Evolutionary conservation across 2,329 filamentous ascomycete genomes (phyloP).

Genomic region (Paecilomyces dactylethromorphus): DNA sequence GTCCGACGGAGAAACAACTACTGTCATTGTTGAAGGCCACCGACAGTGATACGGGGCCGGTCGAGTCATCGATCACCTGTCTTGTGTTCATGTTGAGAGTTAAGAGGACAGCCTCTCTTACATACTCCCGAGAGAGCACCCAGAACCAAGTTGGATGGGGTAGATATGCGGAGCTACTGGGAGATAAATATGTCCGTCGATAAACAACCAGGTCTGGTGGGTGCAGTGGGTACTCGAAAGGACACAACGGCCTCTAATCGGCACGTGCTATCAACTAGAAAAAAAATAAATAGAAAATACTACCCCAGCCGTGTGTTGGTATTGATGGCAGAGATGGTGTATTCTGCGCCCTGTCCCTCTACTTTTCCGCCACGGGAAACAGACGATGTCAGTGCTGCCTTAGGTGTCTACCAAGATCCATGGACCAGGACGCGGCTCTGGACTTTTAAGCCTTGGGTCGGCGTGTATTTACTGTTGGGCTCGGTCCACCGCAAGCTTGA

Average conservation of each 20-base stretch:
- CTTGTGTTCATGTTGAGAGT: conserved; percentile 72
- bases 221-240: background rate
- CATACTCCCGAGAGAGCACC: background rate
- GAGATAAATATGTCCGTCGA: background rate
- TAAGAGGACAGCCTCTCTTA: conserved; percentile 11
- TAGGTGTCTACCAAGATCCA: background rate
- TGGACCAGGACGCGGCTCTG: background rate
- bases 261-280: background rate
- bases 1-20: conserved; percentile 78
- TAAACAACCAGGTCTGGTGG: background rate
- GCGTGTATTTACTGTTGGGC: background rate
- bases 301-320: background rate
- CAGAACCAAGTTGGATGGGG: background rate
- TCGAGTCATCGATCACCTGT: conserved; percentile 72
- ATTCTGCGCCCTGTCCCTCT: no score
- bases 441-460: background rate
- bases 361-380: no score
- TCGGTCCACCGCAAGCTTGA: background rate
- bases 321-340: background rate
- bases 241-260: background rate
- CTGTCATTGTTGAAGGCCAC: conserved; percentile 79
- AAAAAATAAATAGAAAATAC: background rate
- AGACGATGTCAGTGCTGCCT: background rate
- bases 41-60: conserved; percentile 69
- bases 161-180: background rate